These are phyloP conservation scores for Aureobasidium sp. DNA, from an alignment of 2,329 filamentous ascomycete genomes.

Conservation along the genomic window DNA sequence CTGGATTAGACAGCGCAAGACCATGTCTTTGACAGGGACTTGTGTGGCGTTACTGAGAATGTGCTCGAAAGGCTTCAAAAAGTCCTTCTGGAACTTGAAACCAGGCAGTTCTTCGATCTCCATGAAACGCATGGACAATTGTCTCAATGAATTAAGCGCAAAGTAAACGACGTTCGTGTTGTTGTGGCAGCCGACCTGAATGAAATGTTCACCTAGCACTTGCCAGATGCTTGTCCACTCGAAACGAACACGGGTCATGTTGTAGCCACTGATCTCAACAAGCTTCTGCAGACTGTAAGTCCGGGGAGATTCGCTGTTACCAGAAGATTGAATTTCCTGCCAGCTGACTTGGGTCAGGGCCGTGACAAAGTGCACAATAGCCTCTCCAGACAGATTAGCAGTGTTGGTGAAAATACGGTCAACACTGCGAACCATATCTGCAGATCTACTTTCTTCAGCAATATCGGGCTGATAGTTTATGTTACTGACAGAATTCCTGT, in stretches of 20 bases:
- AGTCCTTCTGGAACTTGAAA: conserved; percentile 99
- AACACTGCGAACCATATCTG: conserved; percentile 85
- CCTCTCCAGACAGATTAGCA: conserved; percentile 82
- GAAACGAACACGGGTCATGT: conserved; percentile 96
- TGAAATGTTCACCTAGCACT: conserved; percentile 96
- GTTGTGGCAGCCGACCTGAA: conserved; percentile 89
- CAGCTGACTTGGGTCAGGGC: conserved; percentile 93
- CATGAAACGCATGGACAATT: conserved; percentile 97
- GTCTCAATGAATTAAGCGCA: conserved; percentile 85
- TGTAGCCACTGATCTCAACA: conserved; percentile 98
- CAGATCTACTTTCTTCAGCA: conserved; percentile 82
- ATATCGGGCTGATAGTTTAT: conserved; percentile 61
- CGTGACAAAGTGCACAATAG: conserved; percentile 89
- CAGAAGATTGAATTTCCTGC: conserved; percentile 97
- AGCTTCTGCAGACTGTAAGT: conserved; percentile 98
- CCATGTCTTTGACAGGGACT: conserved; percentile 93
- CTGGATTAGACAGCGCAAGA: conserved; percentile 88
- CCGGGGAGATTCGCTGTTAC: conserved; percentile 86
- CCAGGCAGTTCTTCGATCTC: conserved; percentile 95
- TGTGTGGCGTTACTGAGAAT: conserved; percentile 90
- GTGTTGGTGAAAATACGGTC: conserved; percentile 97
- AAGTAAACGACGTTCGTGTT: conserved; percentile 98
- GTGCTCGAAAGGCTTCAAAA: conserved; percentile 95
- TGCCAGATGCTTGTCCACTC: conserved; percentile 99
- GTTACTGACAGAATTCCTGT: conserved; percentile 33